phyloP scores from a whole-genome alignment of 176 grass and related monocot species.

The Carex littledalei region DNA sequence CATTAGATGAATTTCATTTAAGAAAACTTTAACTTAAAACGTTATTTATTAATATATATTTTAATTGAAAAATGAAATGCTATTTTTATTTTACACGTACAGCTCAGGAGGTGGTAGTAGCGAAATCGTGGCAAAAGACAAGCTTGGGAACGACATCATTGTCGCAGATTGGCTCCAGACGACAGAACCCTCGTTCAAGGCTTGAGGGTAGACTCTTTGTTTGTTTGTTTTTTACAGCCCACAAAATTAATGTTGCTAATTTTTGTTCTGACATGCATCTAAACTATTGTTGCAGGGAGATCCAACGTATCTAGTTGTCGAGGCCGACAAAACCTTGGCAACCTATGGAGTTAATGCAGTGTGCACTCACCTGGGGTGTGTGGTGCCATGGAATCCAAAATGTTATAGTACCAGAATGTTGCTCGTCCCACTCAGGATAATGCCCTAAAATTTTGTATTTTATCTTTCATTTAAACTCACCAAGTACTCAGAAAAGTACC shows the following conservation, averaged over 20 bases:
- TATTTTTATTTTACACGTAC: slow-evolving; percentile 8
- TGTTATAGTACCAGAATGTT: slow-evolving; percentile 53
- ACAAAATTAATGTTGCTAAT: neutral
- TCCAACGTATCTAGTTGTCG: slow-evolving; percentile 86
- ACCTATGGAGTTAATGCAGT: slow-evolving; percentile 80
- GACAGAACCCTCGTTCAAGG: slow-evolving; percentile 73
- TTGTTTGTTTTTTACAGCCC: neutral
- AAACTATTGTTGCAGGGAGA: slow-evolving; percentile 53
- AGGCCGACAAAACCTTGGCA: slow-evolving; percentile 65
- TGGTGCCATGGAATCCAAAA: slow-evolving; percentile 85
- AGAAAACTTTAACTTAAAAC: too few species aligned
- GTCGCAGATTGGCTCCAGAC: slow-evolving; percentile 48
- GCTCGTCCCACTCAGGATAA: slow-evolving; percentile 60
- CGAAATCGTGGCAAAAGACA: slow-evolving; percentile 65
- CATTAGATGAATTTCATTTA: too few species aligned
- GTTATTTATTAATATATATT: too few species aligned
- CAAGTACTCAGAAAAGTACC: too few species aligned
- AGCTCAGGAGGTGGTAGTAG: slow-evolving; percentile 38
- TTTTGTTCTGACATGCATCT: neutral
- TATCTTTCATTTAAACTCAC: neutral
- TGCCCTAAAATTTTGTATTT: slow-evolving; percentile 33
- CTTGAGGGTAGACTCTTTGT: slow-evolving; percentile 31
- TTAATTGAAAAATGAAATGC: neutral
- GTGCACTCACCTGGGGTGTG: slow-evolving; percentile 92
- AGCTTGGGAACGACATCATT: slow-evolving; percentile 67